Conservation (phyloP, 371 early-diverging fungal species). For the Saksenaea oblongispora region DNA sequence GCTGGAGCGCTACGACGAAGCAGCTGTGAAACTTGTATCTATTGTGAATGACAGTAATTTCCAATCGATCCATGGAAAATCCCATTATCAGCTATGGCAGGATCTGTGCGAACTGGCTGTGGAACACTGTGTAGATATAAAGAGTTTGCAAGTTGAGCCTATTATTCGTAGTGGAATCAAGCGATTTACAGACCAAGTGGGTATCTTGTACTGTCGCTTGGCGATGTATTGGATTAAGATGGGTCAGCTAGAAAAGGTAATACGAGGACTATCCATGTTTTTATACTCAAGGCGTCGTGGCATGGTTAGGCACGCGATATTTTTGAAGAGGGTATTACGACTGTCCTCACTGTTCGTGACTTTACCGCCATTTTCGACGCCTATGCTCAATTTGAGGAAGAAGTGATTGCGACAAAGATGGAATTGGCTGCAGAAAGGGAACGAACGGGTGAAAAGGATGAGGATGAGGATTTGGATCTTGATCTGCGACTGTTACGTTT, state of each 20-base stretch:
- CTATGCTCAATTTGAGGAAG: slow-evolving; percentile 91
- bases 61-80: slow-evolving; percentile 69
- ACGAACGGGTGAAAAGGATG: slow-evolving; percentile 49
- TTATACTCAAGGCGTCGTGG: neutral
- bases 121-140: slow-evolving; percentile 72
- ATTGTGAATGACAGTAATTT: slow-evolving; percentile 76
- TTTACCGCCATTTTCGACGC: slow-evolving; percentile 96
- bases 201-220: slow-evolving; percentile 85
- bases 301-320: slow-evolving; percentile 73
- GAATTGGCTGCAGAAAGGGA: slow-evolving; percentile 68
- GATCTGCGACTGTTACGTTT: slow-evolving; percentile 86
- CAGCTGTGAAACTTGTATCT: slow-evolving; percentile 75
- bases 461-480: slow-evolving; percentile 69
- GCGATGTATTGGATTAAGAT: slow-evolving; percentile 83
- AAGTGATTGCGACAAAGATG: slow-evolving; percentile 76
- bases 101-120: slow-evolving; percentile 83
- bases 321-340: slow-evolving; percentile 89
- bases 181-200: slow-evolving; percentile 85
- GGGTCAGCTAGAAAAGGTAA: slow-evolving; percentile 76
- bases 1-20: slow-evolving; percentile 79
- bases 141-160: slow-evolving; percentile 70
- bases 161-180: slow-evolving; percentile 89
- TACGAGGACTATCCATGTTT: neutral
- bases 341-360: slow-evolving; percentile 89
- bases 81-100: slow-evolving; percentile 85